phyloP scores from a whole-genome alignment of 1,284 basidiomycete species.

The Leccinum cinnamomeum region DNA sequence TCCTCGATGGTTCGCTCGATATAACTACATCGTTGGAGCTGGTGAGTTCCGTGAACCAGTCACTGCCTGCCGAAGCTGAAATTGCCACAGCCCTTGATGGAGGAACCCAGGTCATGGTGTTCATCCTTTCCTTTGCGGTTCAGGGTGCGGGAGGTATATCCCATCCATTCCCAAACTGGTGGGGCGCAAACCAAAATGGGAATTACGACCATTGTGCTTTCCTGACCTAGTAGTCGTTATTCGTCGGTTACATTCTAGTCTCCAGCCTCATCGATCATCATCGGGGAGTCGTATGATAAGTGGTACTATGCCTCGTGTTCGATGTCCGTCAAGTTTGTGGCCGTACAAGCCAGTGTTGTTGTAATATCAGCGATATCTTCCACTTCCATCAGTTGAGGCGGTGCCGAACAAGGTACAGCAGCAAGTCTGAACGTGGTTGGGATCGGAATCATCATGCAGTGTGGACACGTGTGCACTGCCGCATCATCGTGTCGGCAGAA shows the following conservation, averaged over 20 bases:
- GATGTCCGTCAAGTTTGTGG: not conserved
- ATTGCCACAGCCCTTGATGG: constrained; percentile 49
- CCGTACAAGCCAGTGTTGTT: constrained; percentile 2
- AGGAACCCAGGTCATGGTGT: constrained; percentile 66
- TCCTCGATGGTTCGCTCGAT: constrained; percentile 55
- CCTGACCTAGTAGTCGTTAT: constrained; percentile 13
- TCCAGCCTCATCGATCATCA: not conserved
- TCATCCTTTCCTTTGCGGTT: constrained; percentile 71
- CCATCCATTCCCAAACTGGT: constrained; percentile 62
- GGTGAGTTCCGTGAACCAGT: constrained; percentile 26
- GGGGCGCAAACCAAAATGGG: constrained; percentile 48
- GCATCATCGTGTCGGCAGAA: not conserved
- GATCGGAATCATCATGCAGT: not conserved
- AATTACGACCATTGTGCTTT: constrained; percentile 30
- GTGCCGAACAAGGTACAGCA: not conserved
- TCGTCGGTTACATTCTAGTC: not conserved
- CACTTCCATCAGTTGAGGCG: constrained; percentile 8
- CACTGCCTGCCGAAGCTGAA: constrained; percentile 6
- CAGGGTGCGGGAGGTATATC: constrained; percentile 62
- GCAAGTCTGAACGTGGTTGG: too few species aligned
- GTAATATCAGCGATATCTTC: constrained; percentile 9
- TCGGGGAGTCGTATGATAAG: not conserved
- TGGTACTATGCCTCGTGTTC: not conserved
- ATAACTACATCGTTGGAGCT: constrained; percentile 49
- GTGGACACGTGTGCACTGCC: too few species aligned